Base-by-base conservation (phyloP, 2,329 filamentous ascomycete genomes). In the Sporothrix sp. region DNA sequence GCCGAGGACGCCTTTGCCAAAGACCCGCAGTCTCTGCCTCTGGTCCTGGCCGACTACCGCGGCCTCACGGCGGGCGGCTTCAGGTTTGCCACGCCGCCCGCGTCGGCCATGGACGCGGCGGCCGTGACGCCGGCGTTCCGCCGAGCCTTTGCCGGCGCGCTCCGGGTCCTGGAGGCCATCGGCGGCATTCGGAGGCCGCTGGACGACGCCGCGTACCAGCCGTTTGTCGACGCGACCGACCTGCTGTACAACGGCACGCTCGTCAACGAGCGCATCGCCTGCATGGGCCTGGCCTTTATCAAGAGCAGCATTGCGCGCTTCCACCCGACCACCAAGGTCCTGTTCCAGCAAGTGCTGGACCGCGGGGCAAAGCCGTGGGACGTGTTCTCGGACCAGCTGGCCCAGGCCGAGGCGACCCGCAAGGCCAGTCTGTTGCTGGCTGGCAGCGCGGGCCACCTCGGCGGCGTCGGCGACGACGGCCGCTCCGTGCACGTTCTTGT, bases 171-270 rank as follows among this genome's bases (percentile, higher is more conserved):
- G 3, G 60, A 66, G 37, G 57, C 55, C 7, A 61, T 64, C 3
- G 68, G 68, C 4, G 69, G 70, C 2, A 62, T 60, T 3, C 60
- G 68, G 38, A 58, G 62, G 3, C 8, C 23, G 25, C 50, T 52
- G 14, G 43, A 50, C 13, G 60, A 66, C 9, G 59, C 71, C 21
- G 68, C 73, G 54, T 76, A 71, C 64, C 54, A 59, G 6, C 60
- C 68, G 4, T 78, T 78, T 57, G 66, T 72, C 48, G 67, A 67
- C 35, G 74, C 70, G 1, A 72, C 70, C 4, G 64, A 71, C 50
- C 63, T 78, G 3, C 66, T 79, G 8, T 78, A 78, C 61, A 69
- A 73, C 45, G 73, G 72, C 13, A 67, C 71, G 1, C 68, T 77
- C 36, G 69, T 78, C 5, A 69, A 68, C 23, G 73, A 78, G 58